phyloP scores from a whole-genome alignment of 2,329 filamentous ascomycete genomes.

The Phaeomoniella chlamydospora region DNA sequence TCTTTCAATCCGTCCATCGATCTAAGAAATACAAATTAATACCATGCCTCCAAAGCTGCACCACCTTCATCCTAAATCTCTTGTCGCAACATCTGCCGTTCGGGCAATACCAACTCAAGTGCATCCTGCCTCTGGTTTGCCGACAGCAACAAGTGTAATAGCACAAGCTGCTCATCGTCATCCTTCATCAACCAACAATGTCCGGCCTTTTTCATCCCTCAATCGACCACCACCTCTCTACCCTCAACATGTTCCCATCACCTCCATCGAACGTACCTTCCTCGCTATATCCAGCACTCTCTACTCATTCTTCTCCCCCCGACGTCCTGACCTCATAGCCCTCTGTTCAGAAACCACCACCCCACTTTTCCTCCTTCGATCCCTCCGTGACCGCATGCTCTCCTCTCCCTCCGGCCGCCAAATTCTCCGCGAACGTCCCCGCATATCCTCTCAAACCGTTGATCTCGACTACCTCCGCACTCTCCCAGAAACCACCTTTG shows the following conservation, averaged over 20 bases:
- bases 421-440: constrained; percentile 79
- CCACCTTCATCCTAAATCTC: background rate
- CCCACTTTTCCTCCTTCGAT: constrained; percentile 86
- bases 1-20: too few species aligned
- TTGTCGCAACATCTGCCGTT: background rate
- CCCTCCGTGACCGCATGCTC: constrained; percentile 87
- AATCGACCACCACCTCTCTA: constrained; percentile 79
- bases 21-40: too few species aligned
- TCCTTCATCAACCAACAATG: background rate
- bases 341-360: constrained; percentile 88
- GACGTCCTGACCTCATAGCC: constrained; percentile 79
- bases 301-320: constrained; percentile 54
- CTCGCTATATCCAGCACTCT: constrained; percentile 51
- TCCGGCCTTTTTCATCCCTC: constrained; percentile 47
- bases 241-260: constrained; percentile 83
- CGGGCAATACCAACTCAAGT: background rate
- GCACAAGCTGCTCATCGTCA: background rate
- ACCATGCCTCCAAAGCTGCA: background rate
- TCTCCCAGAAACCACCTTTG: constrained; percentile 60
- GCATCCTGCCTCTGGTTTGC: background rate
- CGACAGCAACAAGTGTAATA: background rate
- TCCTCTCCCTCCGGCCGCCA: constrained; percentile 67
- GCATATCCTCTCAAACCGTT: constrained; percentile 62
- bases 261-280: constrained; percentile 56
- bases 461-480: constrained; percentile 55